Base-by-base conservation (phyloP, 164 flowering plant species). In the Macadamia integrifolia region DNA sequence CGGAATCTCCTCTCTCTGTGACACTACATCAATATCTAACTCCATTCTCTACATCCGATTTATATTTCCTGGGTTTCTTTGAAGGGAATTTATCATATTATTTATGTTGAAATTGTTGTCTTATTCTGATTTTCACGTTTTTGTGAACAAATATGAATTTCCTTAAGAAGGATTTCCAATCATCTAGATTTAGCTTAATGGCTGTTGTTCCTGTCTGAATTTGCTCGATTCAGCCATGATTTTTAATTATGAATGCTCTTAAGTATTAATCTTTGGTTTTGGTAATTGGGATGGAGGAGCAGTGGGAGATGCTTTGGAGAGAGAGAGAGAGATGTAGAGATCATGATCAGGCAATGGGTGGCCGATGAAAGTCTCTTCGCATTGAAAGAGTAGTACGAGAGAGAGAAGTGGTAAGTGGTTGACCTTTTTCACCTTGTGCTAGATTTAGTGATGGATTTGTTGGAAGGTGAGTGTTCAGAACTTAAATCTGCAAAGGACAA, bases 401-500 rank as follows among this genome's bases (percentile, higher is more conserved):
- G 30, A 29, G 30, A 57, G 6, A n/a, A 57, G 28, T 13, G 23
- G 23, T 23, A 23, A 23, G 23, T 23, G 43, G 18, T 43, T 58
- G 56, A 59, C 12, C 32, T 58, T 44, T 58, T 53, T n/a, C 53
- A 43, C 3, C 44, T 10, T 67, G 1, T 48, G 64, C 30, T 68
- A 23, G 29, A 50, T 72, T 71, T 23, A 67, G 60, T 18, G 31
- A 86, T 83, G 88, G 88, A 80, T 53, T 53, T 14, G 76, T 82
- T 71, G 77, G 81, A 64, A 55, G 77, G 73, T 64, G 80, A 81
- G 60, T 14, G 61, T 71, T 75, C 79, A 53, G 23, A 23, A 23
- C 23, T 23, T 23, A 23, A 23, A 23, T 23, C 23, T 23, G 80
- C 73, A 13, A 74, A 75, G 66, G 86, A 79, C 66, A 78, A 73